Percentiles rank a stretch among this genome's conserved stretches.
Evolutionary conservation across 2,329 filamentous ascomycete genomes (phyloP).

Genomic region (Bipolaris sorokiniana): DNA sequence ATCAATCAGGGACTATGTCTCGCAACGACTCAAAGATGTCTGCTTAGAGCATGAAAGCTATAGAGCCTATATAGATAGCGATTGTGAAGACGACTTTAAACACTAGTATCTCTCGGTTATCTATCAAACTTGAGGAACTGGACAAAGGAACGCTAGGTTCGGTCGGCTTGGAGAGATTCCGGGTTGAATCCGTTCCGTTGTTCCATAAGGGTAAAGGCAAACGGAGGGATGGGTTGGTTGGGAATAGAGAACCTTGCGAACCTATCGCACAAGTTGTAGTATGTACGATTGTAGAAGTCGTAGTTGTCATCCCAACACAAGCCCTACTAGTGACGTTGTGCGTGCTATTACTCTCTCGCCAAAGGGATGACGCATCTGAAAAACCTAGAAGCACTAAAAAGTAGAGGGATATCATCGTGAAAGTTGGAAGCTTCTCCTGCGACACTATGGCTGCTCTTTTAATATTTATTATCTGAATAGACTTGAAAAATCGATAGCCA

Average conservation of each 20-base stretch:
- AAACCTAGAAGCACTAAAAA: constrained; percentile 7
- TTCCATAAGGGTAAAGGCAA: constrained; percentile 10
- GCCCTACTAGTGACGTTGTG: not conserved
- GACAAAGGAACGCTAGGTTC: constrained; percentile 11
- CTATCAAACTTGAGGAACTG: constrained; percentile 6
- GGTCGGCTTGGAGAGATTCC: constrained; percentile 11
- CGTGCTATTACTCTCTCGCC: not conserved
- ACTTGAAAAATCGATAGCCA: constrained; percentile 10
- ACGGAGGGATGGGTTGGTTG: constrained; percentile 13
- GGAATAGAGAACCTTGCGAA: constrained; percentile 13
- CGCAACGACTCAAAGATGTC: constrained; percentile 3
- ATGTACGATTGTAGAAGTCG: constrained; percentile 1
- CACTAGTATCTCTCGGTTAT: constrained; percentile 6
- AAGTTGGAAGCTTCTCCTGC: not conserved
- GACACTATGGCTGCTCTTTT: constrained; percentile 7
- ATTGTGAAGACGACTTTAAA: constrained; percentile 4
- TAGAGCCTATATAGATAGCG: constrained; percentile 9
- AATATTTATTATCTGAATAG: constrained; percentile 9
- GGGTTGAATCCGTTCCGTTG: constrained; percentile 14
- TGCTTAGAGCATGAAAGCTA: constrained; percentile 7
- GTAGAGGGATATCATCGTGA: constrained; percentile 2
- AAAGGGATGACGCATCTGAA: not conserved
- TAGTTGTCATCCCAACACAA: constrained; percentile 6
- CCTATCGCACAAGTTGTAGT: constrained; percentile 2
- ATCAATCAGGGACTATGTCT: constrained; percentile 2